A percentile compares a stretch with the other conserved stretches of the same genome.
These are phyloP conservation scores for Asterochloris erici DNA, from an alignment of 139 green algal species.

Conservation along the genomic window DNA sequence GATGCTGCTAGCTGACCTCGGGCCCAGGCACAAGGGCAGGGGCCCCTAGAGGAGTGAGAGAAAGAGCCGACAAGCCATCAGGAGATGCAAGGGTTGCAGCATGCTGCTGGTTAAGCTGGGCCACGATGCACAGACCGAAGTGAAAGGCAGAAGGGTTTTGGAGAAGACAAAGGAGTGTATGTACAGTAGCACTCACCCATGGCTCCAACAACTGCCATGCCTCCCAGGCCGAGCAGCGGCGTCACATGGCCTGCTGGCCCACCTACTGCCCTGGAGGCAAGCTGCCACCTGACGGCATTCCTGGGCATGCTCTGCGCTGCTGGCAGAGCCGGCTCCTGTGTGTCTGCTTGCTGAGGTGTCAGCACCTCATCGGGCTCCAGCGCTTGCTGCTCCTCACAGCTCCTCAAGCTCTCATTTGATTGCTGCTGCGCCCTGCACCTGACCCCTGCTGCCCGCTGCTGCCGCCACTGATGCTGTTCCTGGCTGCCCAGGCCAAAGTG, in stretches of 20 bases:
- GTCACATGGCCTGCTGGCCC: neutral
- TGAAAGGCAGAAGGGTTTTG: neutral
- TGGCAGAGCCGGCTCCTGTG: constrained; percentile 41
- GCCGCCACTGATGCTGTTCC: no score
- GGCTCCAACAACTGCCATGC: constrained; percentile 3
- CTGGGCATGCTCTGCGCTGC: neutral
- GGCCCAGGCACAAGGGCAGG: no score
- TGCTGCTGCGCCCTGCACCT: no score
- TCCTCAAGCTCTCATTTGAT: no score
- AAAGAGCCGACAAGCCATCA: neutral
- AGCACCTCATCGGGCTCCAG: no score
- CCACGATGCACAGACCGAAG: neutral
- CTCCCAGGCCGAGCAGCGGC: constrained; percentile 6
- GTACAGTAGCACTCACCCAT: neutral
- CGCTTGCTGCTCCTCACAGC: no score
- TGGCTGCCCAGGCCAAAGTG: no score
- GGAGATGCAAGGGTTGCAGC: neutral
- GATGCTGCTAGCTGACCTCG: no score
- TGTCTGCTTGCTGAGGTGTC: no score
- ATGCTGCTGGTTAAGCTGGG: neutral
- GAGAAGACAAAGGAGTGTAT: neutral
- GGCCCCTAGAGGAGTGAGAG: no score
- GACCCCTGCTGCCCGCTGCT: no score
- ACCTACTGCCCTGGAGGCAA: constrained; percentile 7
- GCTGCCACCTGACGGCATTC: neutral